Evolutionary conservation across 2,329 filamentous ascomycete genomes (phyloP), one percentile per base, ranked within the genome.

Genomic region (Emydomyces testavorans): DNA sequence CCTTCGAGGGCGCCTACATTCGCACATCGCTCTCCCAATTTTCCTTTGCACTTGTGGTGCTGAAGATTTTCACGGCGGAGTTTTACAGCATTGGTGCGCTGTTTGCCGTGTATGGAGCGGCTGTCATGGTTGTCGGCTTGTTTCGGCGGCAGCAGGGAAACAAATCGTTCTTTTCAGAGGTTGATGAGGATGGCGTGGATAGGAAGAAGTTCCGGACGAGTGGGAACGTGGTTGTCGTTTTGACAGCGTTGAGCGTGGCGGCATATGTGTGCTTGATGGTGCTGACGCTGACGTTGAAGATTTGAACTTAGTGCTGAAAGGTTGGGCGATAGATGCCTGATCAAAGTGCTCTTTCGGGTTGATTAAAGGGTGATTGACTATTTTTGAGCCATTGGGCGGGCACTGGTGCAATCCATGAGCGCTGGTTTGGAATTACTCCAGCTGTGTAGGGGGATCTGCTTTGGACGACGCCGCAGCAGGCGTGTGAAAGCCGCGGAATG

Each of bases 71-170:
- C 71, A 95, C 88, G 6, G 78, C 82, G 45, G 92, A 96, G 62
- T 96, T 98, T 72, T 96, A 96, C 68, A 80, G 83, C 56, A 94
- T 95, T 53, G 92, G 92, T n/a, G 92, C 92, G 5, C 74, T 98
- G 26, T 95, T 95, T 63, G 89, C 92, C 36, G 81, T 87, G 41
- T 96, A 96, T 61, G 92, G 90, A 10, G 80, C 82, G 2, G 85
- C 86, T 5, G 78, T 98, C 40, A 72, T 96, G 61, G 73, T 85
- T 21, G 86, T 93, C 51, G 84, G 87, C 57, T 71, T 87, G 46
- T 93, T 93, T 66, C 78, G 92, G 50, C 80, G 92, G 46, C 85
- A 89, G 61, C 85, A 95, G 67, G 89, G 92, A 49, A 94, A 96
- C 61, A 78, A 80, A 54, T 90, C 96, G 66, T 96, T 98, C 70